Conservation (phyloP, 306 rosid species). For the Cucurbita maxima region DNA sequence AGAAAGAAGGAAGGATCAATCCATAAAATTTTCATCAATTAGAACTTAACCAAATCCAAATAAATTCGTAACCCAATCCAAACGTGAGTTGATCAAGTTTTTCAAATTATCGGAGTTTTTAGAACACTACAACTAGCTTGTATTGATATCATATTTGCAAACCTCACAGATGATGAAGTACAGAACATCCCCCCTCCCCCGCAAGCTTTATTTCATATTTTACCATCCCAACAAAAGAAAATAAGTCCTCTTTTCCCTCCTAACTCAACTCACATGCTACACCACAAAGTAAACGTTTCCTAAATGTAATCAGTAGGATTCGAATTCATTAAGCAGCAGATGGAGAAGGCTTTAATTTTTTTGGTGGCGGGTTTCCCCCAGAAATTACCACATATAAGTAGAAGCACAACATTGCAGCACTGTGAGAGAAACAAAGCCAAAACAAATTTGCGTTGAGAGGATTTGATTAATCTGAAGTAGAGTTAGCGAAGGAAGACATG, state of each 20-base stretch:
- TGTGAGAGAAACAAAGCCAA: constrained; percentile 14
- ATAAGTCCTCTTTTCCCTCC: background rate
- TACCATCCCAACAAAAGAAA: background rate
- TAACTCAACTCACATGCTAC: background rate
- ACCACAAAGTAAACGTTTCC: background rate
- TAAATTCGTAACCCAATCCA: no score
- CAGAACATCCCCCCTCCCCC: background rate
- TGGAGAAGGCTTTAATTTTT: constrained; percentile 59
- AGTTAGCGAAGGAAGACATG: background rate
- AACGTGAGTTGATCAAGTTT: no score
- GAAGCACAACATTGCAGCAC: constrained; percentile 92
- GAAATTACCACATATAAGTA: constrained; percentile 54
- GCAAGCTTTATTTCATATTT: background rate
- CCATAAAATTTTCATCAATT: no score
- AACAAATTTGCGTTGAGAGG: background rate
- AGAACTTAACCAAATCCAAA: no score
- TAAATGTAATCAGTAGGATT: background rate
- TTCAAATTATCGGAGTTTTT: no score
- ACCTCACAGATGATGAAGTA: background rate
- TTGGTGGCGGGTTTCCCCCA: constrained; percentile 94
- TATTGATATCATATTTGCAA: no score
- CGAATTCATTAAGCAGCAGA: constrained; percentile 21
- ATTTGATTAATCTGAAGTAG: background rate
- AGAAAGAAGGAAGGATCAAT: no score
- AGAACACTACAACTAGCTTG: no score